Evolutionary conservation across 176 grass and related monocot genomes (phyloP).

Genomic region (Carex kokanica): DNA sequence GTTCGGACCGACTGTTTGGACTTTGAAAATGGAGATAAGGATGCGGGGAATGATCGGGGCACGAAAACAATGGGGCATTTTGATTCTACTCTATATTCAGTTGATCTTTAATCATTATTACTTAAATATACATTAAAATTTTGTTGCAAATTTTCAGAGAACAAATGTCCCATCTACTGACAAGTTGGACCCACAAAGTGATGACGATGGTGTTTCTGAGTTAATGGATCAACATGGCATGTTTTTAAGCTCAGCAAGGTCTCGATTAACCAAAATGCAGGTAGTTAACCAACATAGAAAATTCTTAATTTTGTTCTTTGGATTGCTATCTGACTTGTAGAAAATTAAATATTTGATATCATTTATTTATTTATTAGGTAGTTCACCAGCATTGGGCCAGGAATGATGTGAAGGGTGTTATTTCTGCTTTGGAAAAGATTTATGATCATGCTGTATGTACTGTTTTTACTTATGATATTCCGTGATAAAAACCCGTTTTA

Average conservation of each 20-base stretch:
- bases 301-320: not conserved
- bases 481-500: not conserved
- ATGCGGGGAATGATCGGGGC: too few relatives aligned
- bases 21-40: too few relatives aligned
- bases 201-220: slow-evolving; percentile 72
- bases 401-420: slow-evolving; percentile 83
- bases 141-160: slow-evolving; percentile 50
- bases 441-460: slow-evolving; percentile 82
- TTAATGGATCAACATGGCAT: slow-evolving; percentile 66
- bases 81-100: not conserved
- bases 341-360: slow-evolving; percentile 1
- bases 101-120: slow-evolving; percentile 17
- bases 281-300: slow-evolving; percentile 27
- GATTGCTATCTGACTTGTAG: not conserved
- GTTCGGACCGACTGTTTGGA: too few relatives aligned
- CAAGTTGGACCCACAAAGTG: slow-evolving; percentile 44
- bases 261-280: slow-evolving; percentile 84
- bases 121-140: slow-evolving; percentile 15
- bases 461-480: slow-evolving; percentile 8
- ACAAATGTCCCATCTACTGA: slow-evolving; percentile 48
- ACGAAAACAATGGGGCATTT: too few relatives aligned
- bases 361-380: slow-evolving; percentile 42
- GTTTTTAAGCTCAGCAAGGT: slow-evolving; percentile 69
- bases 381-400: slow-evolving; percentile 86
- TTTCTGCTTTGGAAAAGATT: slow-evolving; percentile 76